A percentile compares a stretch with the other conserved stretches of the same genome.
Evolutionary conservation across 139 green algal species (phyloP).

Genomic region (Micractinium conductrix): DNA sequence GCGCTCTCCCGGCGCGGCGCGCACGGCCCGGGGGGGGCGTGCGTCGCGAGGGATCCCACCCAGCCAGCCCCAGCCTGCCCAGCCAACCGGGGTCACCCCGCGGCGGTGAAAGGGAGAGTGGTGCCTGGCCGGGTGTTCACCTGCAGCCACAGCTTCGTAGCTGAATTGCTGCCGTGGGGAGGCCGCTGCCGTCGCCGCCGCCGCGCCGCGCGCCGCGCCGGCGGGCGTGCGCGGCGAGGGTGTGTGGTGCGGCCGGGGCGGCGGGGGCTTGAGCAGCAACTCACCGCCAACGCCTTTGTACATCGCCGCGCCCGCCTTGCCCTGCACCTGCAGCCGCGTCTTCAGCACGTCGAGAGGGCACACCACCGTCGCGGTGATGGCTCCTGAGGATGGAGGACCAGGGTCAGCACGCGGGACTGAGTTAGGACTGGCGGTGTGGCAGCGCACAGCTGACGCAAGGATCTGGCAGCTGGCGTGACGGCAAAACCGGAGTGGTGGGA

Average conservation of each 20-base stretch:
- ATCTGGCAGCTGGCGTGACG: too few species aligned
- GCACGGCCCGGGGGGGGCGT: background rate
- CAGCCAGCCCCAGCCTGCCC: background rate
- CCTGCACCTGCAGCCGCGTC: slow-evolving; percentile 94
- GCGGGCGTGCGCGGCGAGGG: background rate
- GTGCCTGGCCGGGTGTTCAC: slow-evolving; percentile 30
- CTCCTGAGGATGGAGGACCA: slow-evolving; percentile 55
- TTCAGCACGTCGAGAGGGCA: slow-evolving; percentile 98
- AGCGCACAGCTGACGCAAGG: too few species aligned
- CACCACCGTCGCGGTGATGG: slow-evolving; percentile 92
- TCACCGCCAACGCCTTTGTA: slow-evolving; percentile 72
- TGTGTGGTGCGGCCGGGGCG: background rate
- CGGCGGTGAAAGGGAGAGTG: background rate
- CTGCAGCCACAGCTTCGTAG: slow-evolving; percentile 34
- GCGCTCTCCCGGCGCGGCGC: background rate
- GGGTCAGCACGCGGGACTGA: background rate
- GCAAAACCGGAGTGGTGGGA: too few species aligned
- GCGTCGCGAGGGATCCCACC: background rate
- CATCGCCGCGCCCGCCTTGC: slow-evolving; percentile 26
- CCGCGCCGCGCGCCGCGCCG: background rate
- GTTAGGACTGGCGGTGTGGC: too few species aligned
- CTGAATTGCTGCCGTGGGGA: background rate
- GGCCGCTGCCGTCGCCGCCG: background rate
- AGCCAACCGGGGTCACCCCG: too few species aligned
- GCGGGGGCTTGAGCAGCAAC: slow-evolving; percentile 30